phyloP scores from a whole-genome alignment of 352 stramenopile species.

The Globisporangium nagaii region DNA sequence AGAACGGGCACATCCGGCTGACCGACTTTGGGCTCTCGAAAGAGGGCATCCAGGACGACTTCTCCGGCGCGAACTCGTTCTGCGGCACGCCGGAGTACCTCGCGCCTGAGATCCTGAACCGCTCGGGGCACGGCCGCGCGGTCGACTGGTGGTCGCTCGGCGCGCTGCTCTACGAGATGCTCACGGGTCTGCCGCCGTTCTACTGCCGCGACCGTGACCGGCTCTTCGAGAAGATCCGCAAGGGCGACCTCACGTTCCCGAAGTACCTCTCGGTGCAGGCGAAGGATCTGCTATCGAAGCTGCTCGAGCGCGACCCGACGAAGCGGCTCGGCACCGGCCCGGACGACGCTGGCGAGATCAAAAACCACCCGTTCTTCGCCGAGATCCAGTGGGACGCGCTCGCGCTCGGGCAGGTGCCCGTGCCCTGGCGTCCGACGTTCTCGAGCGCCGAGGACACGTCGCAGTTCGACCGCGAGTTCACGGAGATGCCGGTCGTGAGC shows the following conservation, averaged over 20 bases:
- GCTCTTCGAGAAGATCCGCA: slow-evolving; percentile 97
- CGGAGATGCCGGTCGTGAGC: slow-evolving; percentile 94
- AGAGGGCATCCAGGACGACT: slow-evolving; percentile 86
- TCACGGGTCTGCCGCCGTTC: slow-evolving; percentile 84
- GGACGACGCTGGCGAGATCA: slow-evolving; percentile 72
- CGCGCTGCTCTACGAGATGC: slow-evolving; percentile 84
- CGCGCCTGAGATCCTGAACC: slow-evolving; percentile 98
- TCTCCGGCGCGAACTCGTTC: slow-evolving; percentile 95
- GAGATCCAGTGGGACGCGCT: slow-evolving; percentile 78
- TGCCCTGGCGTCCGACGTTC: slow-evolving; percentile 92
- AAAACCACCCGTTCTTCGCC: slow-evolving; percentile 76
- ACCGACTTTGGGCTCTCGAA: slow-evolving; percentile 97
- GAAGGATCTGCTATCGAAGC: slow-evolving; percentile 80
- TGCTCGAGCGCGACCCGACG: slow-evolving; percentile 94
- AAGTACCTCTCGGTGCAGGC: slow-evolving; percentile 87
- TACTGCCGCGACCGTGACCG: slow-evolving; percentile 95
- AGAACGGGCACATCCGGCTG: slow-evolving; percentile 94
- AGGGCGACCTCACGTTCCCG: slow-evolving; percentile 94
- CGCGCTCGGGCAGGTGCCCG: slow-evolving; percentile 49
- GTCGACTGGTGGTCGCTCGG: slow-evolving; percentile 98
- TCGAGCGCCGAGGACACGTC: slow-evolving; percentile 93
- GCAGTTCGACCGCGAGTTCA: slow-evolving; percentile 98
- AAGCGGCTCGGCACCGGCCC: slow-evolving; percentile 90
- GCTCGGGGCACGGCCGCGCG: slow-evolving; percentile 93
- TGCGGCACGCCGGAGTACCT: slow-evolving; percentile 98